Conservation (phyloP, 345 rosid genomes). For the Salix brachista region DNA sequence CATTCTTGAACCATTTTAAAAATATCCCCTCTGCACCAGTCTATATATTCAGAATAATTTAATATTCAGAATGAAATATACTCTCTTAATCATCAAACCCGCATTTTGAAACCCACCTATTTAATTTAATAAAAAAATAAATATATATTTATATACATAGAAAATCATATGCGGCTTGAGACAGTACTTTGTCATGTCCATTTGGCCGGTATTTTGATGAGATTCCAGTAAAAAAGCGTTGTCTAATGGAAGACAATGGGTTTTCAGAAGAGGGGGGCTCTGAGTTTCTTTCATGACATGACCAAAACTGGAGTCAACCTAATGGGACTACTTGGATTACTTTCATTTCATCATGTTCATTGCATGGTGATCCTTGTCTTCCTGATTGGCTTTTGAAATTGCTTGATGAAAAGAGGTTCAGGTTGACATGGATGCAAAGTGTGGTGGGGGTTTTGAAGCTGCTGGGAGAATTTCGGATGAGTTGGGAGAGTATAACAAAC, state of each 20-base stretch:
- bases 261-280: constrained; percentile 37
- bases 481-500: too few relatives aligned
- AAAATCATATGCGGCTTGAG: too few relatives aligned
- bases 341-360: constrained; percentile 43
- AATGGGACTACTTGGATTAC: constrained; percentile 42
- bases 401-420: constrained; percentile 16
- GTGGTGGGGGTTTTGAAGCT: constrained; percentile 26
- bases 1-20: too few relatives aligned
- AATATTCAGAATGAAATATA: too few relatives aligned
- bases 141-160: too few relatives aligned
- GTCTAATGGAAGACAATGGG: constrained; percentile 50
- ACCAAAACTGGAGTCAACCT: constrained; percentile 7
- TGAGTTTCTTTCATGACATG: constrained; percentile 48
- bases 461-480: constrained; percentile 40
- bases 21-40: too few relatives aligned
- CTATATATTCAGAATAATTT: too few relatives aligned
- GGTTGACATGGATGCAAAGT: constrained; percentile 42
- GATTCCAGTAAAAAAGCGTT: constrained; percentile 34
- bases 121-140: too few relatives aligned
- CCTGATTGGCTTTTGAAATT: constrained; percentile 30
- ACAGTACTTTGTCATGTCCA: too few relatives aligned
- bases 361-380: constrained; percentile 36
- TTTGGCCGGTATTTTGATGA: constrained; percentile 31
- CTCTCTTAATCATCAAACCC: too few relatives aligned
- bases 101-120: too few relatives aligned